Base-by-base conservation (phyloP, 2,329 filamentous ascomycete species). In the Alternaria ventricosa region DNA sequence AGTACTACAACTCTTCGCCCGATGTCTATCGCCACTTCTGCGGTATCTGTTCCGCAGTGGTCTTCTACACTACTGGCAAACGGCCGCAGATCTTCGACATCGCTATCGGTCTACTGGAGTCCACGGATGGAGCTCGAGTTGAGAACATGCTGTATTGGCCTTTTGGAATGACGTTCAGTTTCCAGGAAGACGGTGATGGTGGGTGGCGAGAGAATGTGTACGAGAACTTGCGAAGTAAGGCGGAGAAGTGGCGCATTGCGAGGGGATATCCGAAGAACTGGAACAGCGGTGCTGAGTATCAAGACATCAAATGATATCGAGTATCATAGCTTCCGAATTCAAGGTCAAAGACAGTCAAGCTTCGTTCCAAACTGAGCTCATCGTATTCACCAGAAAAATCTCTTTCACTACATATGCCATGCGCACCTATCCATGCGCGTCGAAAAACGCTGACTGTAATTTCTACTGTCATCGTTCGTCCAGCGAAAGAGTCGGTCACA, bases 21-120 rank as follows among this genome's bases (percentile, higher is more conserved):
- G 80, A 78, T 13, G 82, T 85, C 1, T 79, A 84, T 59, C 74
- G 85, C 2, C 86, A 85, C 62, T 86, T 84, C 63, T 87, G 85
- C 71, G 79, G 79, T 0, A 75, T 65, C 2, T 87, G 85, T 72
- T 84, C 83, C 0, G 84, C 85, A 0, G 74, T 67, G 11, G 76
- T 86, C 0, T 86, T 87, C 58, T 87, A 84, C 60, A 78, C 81
- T 0, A 70, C 70, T 0, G 80, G 84, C 15, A 71, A 77, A 5
- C 73, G 82, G 2, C 76, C 80, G 0, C 75, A 81, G 0, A 63
- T 83, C 8, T 72, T 85, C 1, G 82, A 86, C 47, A 59, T 87
- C 1, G 81, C 83, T 0, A 65, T 85, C 3, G 85, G 84, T 0
- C 60, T 86, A 5, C 56, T 87, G 3, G 73, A 82, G n/a, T 73